Base-by-base conservation (phyloP, 1,139 yeast genomes). In the Geotrichum macrosporum region DNA sequence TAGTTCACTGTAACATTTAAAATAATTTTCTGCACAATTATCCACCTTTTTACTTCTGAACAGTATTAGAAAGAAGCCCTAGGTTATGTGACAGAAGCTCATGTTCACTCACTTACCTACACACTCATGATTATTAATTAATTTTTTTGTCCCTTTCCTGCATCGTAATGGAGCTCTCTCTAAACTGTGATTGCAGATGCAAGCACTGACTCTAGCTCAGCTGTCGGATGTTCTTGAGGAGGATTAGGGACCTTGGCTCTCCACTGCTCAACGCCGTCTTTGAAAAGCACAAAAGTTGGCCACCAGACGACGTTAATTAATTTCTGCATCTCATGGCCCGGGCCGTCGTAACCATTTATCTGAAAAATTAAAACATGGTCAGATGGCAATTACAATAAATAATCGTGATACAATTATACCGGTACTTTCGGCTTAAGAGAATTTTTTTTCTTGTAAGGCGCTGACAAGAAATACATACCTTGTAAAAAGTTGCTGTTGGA, bases 241-340 rank as follows among this genome's bases (percentile, higher is more conserved):
- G 42, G 42, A 24, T 29, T 38, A 4, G 35, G 35, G n/a, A 38
- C 18, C 20, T 38, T 38, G 10, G 42, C 42, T 3, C 42, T 20
- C 42, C 42, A 38, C 18, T 19, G 35, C 18, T 38, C 42, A 12
- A 30, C n/a, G 19, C 42, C 42, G 26, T 38, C 42, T 13, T 37
- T 38, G 29, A 27, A 38, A 13, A 38, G 19, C 4, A 27, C 24
- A 38, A 38, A 38, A 4, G 42, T 38, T 6, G 42, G 42, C 42
- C 42, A 38, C 42, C 42, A 38, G 6, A 38, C 42, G 12, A 38
- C 42, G 15, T 18, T n/a, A 22, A 38, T 20, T 9, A 20, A 20
- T 38, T 10, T 19, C 16, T 38, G 42, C 35, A 38, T 38, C 4
- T 18, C 16, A n/a, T 31, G 34, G 26, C 42, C 35, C 29, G 27